phyloP scores from a whole-genome alignment of 305 asterid species.

The Solanum hybrid region DNA sequence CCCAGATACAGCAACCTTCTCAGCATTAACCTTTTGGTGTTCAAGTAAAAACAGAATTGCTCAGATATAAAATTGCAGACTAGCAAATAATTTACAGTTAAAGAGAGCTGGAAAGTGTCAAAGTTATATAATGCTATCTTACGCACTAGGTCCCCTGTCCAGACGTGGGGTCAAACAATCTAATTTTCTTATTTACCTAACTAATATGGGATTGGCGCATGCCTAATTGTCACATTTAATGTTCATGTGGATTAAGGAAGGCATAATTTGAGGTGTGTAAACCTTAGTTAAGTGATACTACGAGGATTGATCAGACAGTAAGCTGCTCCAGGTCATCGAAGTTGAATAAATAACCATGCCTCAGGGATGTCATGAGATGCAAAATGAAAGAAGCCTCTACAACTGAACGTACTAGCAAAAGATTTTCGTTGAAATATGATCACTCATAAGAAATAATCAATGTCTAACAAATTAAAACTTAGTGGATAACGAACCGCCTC shows the following conservation, averaged over 20 bases:
- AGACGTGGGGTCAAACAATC: not conserved
- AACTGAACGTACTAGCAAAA: not conserved
- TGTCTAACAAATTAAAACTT: not conserved
- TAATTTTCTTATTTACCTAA: not conserved
- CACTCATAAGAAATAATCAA: too few relatives aligned
- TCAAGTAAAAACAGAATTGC: not conserved
- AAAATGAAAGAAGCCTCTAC: not conserved
- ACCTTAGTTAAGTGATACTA: not conserved
- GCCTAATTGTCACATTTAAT: not conserved
- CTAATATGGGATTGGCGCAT: not conserved
- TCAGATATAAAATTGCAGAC: not conserved
- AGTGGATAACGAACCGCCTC: not conserved
- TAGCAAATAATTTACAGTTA: not conserved
- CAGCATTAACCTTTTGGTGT: conserved; percentile 63
- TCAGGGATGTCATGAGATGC: not conserved
- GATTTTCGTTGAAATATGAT: not conserved
- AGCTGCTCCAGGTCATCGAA: not conserved
- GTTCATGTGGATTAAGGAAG: not conserved
- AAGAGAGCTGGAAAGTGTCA: not conserved
- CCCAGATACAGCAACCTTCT: conserved; percentile 85
- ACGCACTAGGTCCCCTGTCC: not conserved
- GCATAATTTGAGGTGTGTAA: not conserved
- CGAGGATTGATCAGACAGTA: not conserved
- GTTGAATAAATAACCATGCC: not conserved
- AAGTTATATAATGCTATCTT: not conserved